phyloP scores from a whole-genome alignment of 805 yeast species.

The Maudiozyma bulderi region DNA sequence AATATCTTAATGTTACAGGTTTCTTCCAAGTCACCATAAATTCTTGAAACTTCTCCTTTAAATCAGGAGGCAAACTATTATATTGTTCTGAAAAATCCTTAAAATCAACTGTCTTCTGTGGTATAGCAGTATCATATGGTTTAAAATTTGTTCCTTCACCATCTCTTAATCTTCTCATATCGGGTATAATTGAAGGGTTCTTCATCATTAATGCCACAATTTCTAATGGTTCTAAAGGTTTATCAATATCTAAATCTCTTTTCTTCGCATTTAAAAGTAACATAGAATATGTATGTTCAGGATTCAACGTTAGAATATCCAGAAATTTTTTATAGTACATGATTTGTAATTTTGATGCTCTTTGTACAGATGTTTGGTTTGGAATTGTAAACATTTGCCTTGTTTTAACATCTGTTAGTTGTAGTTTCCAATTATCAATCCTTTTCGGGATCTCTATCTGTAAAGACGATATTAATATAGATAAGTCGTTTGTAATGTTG shows the following conservation, averaged over 20 bases:
- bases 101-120: not conserved
- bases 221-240: conserved; percentile 36
- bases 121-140: conserved; percentile 30
- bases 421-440: conserved; percentile 15
- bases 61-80: not conserved
- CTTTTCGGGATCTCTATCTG: not conserved
- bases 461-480: not conserved
- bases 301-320: conserved; percentile 27
- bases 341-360: conserved; percentile 49
- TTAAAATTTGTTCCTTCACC: conserved; percentile 38
- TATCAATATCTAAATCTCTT: conserved; percentile 40
- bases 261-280: conserved; percentile 38
- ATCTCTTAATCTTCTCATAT: conserved; percentile 35
- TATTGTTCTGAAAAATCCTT: not conserved
- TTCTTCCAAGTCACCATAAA: conserved; percentile 38
- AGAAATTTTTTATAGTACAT: conserved; percentile 47
- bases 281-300: conserved; percentile 31
- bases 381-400: conserved; percentile 40
- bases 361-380: conserved; percentile 37
- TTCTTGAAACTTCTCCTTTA: conserved; percentile 15
- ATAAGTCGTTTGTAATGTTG: not conserved
- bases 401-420: conserved; percentile 54
- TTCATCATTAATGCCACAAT: conserved; percentile 33
- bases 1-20: conserved; percentile 47
- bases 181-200: conserved; percentile 33